Base-by-base conservation (phyloP, 169 alveolate genomes). In the Cryptosporidium baileyi region DNA sequence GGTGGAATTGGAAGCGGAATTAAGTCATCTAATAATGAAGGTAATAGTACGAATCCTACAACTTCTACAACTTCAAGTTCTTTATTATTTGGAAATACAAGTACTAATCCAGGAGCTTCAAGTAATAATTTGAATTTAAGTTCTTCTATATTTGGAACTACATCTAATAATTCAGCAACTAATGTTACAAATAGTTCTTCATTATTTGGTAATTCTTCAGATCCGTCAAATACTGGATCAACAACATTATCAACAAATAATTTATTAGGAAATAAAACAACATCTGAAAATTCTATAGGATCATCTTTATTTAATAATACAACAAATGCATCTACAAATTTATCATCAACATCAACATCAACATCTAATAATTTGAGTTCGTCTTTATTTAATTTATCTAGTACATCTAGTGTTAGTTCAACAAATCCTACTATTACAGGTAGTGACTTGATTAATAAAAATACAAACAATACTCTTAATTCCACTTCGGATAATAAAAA, bases 121-220 rank as follows among this genome's bases (percentile, higher is more conserved):
- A 43, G 11, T 24, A 43, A 43, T 43, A 43, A 43, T 9, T 24
- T 30, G 26, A 30, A 24, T 24, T 1, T 17, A 22, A 30, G 40
- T 57, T 57, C 61, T 15, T 44, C 61, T 15, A 41, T 63, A 11
- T 43, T 44, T 63, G 80, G 80, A n/a, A 1, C 79, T 0, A 38
- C 45, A 7, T 6, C 51, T n/a, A 61, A 30, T 6, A 61, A 26
- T 63, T 17, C 45, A 24, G 15, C 32, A 9, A n/a, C n/a, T n/a
- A n/a, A n/a, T n/a, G n/a, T n/a, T n/a, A 9, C 44, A 8, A 17
- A 26, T 6, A 30, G 57, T 30, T 36, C 57, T 24, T 3, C 43
- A 9, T 13, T 17, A 11, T 38, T 26, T 32, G 49, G 74, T 26
- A 9, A 24, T 45, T 2, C 63, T 22, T 8, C 63, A n/a, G 22